phyloP scores from a whole-genome alignment of 257 asterid genomes.

The Nicotiana benthamiana region DNA sequence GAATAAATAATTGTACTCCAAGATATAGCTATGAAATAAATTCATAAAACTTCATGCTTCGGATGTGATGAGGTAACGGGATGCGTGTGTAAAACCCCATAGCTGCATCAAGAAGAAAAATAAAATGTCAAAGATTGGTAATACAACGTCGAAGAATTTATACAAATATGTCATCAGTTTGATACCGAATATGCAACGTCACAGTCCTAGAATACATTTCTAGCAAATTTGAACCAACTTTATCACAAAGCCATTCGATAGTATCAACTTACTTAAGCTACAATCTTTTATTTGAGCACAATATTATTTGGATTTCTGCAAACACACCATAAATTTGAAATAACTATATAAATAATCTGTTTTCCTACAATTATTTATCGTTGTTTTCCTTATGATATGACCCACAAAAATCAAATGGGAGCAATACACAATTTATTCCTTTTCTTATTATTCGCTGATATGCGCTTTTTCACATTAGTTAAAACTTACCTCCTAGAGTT shows the following conservation, averaged over 20 bases:
- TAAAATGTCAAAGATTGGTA: not conserved
- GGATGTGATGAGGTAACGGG: conserved; percentile 43
- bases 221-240: not conserved
- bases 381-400: not conserved
- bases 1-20: conserved; percentile 22
- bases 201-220: not conserved
- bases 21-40: not conserved
- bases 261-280: not conserved
- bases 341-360: not conserved
- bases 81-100: conserved; percentile 84
- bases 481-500: not conserved
- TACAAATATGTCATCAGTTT: not conserved
- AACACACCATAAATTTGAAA: not conserved
- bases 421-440: not conserved
- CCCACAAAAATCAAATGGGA: not conserved
- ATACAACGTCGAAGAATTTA: not conserved
- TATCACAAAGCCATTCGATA: not conserved
- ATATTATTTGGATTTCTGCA: not conserved
- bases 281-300: not conserved
- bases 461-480: not conserved
- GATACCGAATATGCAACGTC: not conserved
- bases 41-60: not conserved
- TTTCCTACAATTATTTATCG: not conserved
- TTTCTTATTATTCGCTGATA: not conserved
- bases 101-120: conserved; percentile 47